Percentiles rank a stretch among this genome's conserved stretches.
phyloP scores from a whole-genome alignment of 495 filamentous ascomycete species.

The Astrocystis sublimbata region DNA sequence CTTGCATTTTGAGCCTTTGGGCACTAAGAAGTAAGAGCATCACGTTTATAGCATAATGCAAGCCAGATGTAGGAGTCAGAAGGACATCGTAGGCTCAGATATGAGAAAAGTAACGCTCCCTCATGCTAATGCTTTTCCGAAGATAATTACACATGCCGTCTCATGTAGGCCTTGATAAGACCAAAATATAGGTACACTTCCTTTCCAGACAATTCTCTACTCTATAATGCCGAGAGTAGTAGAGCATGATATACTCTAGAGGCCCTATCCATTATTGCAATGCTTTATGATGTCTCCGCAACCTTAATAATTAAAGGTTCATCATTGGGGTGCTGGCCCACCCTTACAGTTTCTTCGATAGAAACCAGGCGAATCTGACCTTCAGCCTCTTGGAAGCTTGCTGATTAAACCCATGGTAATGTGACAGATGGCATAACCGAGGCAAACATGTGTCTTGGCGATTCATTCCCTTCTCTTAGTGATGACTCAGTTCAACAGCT shows the following conservation, averaged over 20 bases:
- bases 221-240: constrained; percentile 17
- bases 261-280: constrained; percentile 4
- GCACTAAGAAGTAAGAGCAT: too few species aligned
- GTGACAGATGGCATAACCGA: neutral
- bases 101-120: constrained; percentile 8
- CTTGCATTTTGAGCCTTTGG: too few species aligned
- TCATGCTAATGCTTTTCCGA: neutral
- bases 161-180: constrained; percentile 11
- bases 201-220: constrained; percentile 17
- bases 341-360: neutral
- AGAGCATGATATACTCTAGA: constrained; percentile 20
- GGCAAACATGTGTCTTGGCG: neutral
- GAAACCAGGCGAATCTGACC: neutral
- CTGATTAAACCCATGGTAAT: neutral
- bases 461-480: neutral
- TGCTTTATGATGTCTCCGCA: neutral
- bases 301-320: neutral
- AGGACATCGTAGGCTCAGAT: neutral
- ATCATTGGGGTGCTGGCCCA: neutral
- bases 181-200: constrained; percentile 11
- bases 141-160: constrained; percentile 17
- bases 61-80: neutral
- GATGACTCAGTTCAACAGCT: constrained; percentile 70
- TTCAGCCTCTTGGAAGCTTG: neutral
- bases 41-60: too few species aligned